phyloP scores from a whole-genome alignment of 2,329 filamentous ascomycete genomes.

The Cytospora leucostoma region DNA sequence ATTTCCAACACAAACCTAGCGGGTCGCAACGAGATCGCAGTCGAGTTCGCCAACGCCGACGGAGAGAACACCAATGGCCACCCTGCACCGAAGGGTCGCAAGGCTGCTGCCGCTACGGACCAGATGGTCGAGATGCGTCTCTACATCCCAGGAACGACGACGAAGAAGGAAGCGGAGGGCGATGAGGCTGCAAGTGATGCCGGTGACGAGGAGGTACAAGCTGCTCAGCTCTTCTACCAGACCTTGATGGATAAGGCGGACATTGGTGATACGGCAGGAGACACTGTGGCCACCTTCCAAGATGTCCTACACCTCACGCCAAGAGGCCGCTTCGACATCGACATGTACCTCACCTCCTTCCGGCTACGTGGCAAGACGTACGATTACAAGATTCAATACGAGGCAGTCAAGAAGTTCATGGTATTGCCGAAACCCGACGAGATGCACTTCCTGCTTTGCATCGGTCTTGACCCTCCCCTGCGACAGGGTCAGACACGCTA shows the following conservation, averaged over 20 bases:
- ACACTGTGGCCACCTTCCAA: conserved; percentile 95
- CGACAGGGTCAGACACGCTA: conserved; percentile 97
- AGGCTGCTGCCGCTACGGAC: conserved; percentile 84
- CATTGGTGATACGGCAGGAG: conserved; percentile 97
- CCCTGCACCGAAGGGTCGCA: conserved; percentile 76
- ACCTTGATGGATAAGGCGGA: conserved; percentile 97
- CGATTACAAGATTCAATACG: conserved; percentile 99
- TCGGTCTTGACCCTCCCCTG: conserved; percentile 91
- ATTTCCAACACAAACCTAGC: conserved; percentile 97
- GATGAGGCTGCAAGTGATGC: conserved; percentile 70
- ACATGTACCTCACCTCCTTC: conserved; percentile 99
- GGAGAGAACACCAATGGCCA: conserved; percentile 74
- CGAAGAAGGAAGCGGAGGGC: conserved; percentile 73
- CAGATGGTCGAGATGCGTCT: conserved; percentile 98
- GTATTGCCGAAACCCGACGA: conserved; percentile 98
- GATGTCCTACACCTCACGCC: conserved; percentile 97
- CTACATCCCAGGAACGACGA: conserved; percentile 91
- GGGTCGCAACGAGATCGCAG: conserved; percentile 94
- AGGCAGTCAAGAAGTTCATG: conserved; percentile 98
- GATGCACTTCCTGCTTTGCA: conserved; percentile 89
- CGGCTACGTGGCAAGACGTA: conserved; percentile 97
- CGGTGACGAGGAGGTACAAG: conserved; percentile 84
- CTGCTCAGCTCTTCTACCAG: conserved; percentile 96
- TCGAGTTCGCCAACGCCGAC: conserved; percentile 83
- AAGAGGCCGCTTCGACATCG: conserved; percentile 98